Evolutionary conservation across 768 basidiomycete species (phyloP), one percentile per base, ranked within the genome.

Genomic region (Amanita fuliginea): DNA sequence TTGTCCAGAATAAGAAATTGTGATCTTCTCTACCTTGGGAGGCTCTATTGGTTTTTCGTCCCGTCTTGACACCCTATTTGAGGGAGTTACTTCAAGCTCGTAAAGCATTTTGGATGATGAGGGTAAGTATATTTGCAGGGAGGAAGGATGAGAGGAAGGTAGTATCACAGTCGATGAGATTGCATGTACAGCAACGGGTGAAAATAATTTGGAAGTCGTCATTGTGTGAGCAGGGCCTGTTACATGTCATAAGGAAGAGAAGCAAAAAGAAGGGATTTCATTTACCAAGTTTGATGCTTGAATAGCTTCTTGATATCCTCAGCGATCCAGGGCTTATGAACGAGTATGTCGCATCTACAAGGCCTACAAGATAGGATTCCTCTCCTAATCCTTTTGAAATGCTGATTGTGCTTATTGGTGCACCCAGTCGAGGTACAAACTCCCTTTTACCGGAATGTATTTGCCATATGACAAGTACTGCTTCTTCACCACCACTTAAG

Each of bases 381-480:
- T 88, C 85, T 10, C 67, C 71, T 1, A 56, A 60, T n/a, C 64
- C 60, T 46, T 70, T 76, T 6, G 73, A 74, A 37, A 86, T 67
- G 3, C 80, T 73, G 30, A 94, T 71, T 32, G 78, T 80, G 57
- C 73, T 75, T 47, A 97, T 87, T 4, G 92, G 82, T 3, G 91
- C 83, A 14, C 95, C 94, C 9, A 98, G 73, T 45, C 96, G 80
- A 28, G 96, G 93, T 1, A 98, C 78, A 60, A 90, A 98, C 62
- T 96, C 93, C 61, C 82, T 84, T 64, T 81, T 87, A 4, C 88
- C 87, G 0, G 84, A 80, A 54, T 90, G 83, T 36, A 99, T 63
- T 60, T 96, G 91, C 96, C 96, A 99, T 51, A 95, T 84, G 34
- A 98, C 94, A n/a, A 99, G 66, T 8, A 97, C 95, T 28, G 86